Conservation (phyloP, 345 rosid species). For the Boechera stricta region DNA sequence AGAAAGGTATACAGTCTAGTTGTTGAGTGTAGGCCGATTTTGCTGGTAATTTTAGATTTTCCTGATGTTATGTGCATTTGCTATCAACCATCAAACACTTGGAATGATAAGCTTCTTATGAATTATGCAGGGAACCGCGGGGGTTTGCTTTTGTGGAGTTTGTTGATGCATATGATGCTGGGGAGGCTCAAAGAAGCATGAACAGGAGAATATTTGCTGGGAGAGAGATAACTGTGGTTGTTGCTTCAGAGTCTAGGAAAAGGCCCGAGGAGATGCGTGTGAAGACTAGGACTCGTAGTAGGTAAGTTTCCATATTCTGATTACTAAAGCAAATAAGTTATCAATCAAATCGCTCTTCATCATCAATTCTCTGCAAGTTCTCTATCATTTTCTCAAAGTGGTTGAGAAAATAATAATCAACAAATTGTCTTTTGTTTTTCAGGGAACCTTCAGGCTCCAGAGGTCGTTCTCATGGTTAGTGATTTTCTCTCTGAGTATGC, state of each 20-base stretch:
- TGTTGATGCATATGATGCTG: slow-evolving; percentile 86
- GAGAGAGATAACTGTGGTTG: slow-evolving; percentile 86
- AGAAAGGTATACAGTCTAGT: slow-evolving; percentile 48
- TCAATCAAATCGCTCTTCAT: not conserved
- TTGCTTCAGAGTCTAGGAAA: slow-evolving; percentile 92
- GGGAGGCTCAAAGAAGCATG: slow-evolving; percentile 91
- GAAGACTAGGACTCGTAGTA: slow-evolving; percentile 57
- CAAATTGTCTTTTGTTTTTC: slow-evolving; percentile 38
- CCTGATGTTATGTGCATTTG: slow-evolving; percentile 26
- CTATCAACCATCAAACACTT: slow-evolving; percentile 20
- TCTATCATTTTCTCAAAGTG: slow-evolving; percentile 1
- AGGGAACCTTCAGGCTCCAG: slow-evolving; percentile 74
- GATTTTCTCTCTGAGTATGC: slow-evolving; percentile 3
- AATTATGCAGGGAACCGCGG: slow-evolving; percentile 74
- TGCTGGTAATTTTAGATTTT: slow-evolving; percentile 32
- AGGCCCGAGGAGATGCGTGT: slow-evolving; percentile 98
- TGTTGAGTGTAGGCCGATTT: slow-evolving; percentile 42
- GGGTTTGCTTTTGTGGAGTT: slow-evolving; percentile 99
- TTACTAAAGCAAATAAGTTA: not conserved
- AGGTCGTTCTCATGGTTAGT: slow-evolving; percentile 73
- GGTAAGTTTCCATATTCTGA: slow-evolving; percentile 46
- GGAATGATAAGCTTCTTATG: slow-evolving; percentile 36
- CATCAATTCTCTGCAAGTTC: not conserved
- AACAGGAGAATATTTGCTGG: slow-evolving; percentile 84
- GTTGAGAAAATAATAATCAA: not conserved